A percentile compares a stretch with the other conserved stretches of the same genome.
phyloP scores from a whole-genome alignment of 2,329 filamentous ascomycete genomes.

The Mollisiaceae sp. region DNA sequence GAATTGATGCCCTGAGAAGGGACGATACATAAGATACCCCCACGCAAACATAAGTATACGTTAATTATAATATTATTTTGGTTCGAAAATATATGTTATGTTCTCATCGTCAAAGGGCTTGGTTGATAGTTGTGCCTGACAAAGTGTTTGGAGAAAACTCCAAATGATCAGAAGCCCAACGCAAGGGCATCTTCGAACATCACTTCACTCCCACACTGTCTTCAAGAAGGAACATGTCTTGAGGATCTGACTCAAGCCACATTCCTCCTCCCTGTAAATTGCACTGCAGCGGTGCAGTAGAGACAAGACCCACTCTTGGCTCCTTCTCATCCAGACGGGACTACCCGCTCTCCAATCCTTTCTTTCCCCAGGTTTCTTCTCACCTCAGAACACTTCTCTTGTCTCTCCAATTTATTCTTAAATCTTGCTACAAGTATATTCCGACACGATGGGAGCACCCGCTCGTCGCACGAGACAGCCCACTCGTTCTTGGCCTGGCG shows the following conservation, averaged over 20 bases:
- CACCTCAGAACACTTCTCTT: neutral
- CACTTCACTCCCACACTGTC: neutral
- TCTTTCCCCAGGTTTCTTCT: neutral
- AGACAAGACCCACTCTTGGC: slow-evolving; percentile 5
- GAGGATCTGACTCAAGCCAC: neutral
- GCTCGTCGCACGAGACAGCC: neutral
- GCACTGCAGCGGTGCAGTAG: neutral
- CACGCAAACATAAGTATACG: neutral
- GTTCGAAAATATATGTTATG: neutral
- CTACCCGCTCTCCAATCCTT: neutral
- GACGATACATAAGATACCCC: slow-evolving; percentile 10
- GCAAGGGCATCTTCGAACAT: too few species aligned
- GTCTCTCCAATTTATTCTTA: neutral
- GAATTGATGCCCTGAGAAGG: neutral
- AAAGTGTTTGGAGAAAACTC: neutral
- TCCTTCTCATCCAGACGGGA: slow-evolving; percentile 1
- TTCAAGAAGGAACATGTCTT: neutral
- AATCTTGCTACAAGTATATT: neutral
- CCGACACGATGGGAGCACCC: neutral
- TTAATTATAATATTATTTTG: slow-evolving; percentile 2
- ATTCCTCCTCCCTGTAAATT: neutral
- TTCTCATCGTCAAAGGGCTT: neutral
- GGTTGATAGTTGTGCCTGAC: neutral
- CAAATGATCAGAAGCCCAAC: too few species aligned
- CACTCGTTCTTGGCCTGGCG: neutral